Evolutionary conservation across 108 stramenopile species (phyloP), one percentile per base, ranked within the genome.

Genomic region (Nitzschia palea): DNA sequence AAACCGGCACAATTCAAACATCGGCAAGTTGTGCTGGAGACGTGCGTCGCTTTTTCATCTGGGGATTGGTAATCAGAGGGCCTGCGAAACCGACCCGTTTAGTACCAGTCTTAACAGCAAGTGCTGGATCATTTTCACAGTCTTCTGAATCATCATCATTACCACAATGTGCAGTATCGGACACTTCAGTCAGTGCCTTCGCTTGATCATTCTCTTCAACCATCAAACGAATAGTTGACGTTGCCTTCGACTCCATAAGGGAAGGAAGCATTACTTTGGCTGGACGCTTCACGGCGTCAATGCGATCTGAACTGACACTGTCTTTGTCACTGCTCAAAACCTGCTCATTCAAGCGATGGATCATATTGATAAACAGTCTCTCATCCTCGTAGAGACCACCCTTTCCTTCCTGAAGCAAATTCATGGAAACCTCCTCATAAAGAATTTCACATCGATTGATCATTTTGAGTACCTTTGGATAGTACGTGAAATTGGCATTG

Each of bases 351-450:
- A 95, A 64, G 44, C 89, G 70, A 62, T 86, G 86, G 50, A 95
- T 92, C 90, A 92, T 92, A 64, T 87, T 88, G 70, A 95, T 92
- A 67, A 92, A 92, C 23, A 92, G 70, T 48, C 89, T 74, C 68
- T 91, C 94, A 58, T 91, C 94, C 75, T 91, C 88, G 64, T 87
- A 88, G 0, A 91, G 76, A 35, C 81, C 80, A 4, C 78, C 76
- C 50, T 91, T 89, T 27, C 94, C 90, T 76, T 90, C 90, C 25
- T 69, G 44, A 2, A 83, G 54, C 27, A 92, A 62, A 30, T 79
- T 73, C 27, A 78, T 61, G 1, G 89, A 88, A 9, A 90, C 89
- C 47, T 90, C 86, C 60, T 87, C 82, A 67, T 88, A 90, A 25
- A 89, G 56, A 18, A 27, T 35, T 73, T 90, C 83, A 66, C 78